Evolutionary conservation across 2,329 filamentous ascomycete species (phyloP).

Genomic region (Calycina marina): DNA sequence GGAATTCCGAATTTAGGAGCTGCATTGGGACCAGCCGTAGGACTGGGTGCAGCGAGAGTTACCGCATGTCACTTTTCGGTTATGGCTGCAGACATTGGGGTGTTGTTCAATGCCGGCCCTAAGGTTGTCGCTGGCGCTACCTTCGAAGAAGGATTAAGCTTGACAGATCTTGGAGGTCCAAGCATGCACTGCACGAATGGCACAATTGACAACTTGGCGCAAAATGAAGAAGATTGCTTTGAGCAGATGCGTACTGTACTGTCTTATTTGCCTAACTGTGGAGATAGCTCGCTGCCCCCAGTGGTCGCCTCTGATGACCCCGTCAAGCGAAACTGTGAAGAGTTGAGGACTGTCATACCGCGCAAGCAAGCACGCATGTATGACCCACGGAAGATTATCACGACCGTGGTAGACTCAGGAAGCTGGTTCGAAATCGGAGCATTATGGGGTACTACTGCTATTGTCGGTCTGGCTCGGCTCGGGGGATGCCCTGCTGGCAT

Average conservation of each 20-base stretch:
- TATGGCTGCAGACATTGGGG: constrained; percentile 48
- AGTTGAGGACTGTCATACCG: constrained; percentile 40
- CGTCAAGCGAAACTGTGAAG: constrained; percentile 31
- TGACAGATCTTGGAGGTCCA: constrained; percentile 45
- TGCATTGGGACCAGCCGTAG: constrained; percentile 47
- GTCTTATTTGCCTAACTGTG: constrained; percentile 41
- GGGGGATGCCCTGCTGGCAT: constrained; percentile 42
- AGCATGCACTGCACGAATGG: constrained; percentile 49
- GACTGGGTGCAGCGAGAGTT: constrained; percentile 45
- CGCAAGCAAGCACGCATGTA: constrained; percentile 44
- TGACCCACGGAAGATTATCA: constrained; percentile 41
- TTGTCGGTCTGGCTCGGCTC: constrained; percentile 44
- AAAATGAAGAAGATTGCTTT: constrained; percentile 45
- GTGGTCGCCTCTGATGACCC: constrained; percentile 31
- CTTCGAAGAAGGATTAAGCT: constrained; percentile 45
- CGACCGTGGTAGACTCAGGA: constrained; percentile 36
- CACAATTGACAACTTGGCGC: constrained; percentile 49
- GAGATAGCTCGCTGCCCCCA: constrained; percentile 36
- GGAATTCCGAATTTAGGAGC: constrained; percentile 52
- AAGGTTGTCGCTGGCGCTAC: constrained; percentile 48
- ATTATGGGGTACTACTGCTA: constrained; percentile 46
- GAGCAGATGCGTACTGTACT: constrained; percentile 43
- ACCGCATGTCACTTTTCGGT: constrained; percentile 50
- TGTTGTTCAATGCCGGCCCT: constrained; percentile 48
- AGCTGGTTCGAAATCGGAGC: constrained; percentile 51